Percentiles rank a stretch among this genome's conserved stretches.
Conservation (phyloP, 1,139 yeast species). For the Kodamaea ohmeri region DNA sequence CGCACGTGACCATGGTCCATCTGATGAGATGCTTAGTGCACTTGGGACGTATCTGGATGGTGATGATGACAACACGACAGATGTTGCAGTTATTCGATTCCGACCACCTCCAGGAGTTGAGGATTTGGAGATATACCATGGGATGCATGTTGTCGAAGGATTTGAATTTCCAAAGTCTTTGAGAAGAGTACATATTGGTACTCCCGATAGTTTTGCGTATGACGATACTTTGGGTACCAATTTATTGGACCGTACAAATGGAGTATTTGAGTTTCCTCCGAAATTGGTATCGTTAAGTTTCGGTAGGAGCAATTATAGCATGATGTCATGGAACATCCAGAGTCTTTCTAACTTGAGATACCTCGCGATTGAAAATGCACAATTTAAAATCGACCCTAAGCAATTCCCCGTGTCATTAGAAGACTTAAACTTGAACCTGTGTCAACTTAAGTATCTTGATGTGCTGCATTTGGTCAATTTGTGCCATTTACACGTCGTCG, state of each 20-base stretch:
- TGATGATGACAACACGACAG: neutral
- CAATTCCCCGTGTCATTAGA: constrained; percentile 1
- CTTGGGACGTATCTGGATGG: neutral
- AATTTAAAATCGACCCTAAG: neutral
- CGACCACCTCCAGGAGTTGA: neutral
- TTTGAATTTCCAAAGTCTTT: neutral
- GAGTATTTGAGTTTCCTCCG: neutral
- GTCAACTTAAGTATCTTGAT: neutral
- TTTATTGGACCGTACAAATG: neutral
- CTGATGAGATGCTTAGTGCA: neutral
- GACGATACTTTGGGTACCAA: neutral
- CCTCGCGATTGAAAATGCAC: neutral
- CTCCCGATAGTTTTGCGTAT: neutral
- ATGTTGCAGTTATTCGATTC: neutral
- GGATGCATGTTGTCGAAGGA: neutral
- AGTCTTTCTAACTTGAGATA: neutral
- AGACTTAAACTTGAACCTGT: neutral
- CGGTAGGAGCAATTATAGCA: neutral
- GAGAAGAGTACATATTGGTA: neutral
- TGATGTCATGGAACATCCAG: neutral
- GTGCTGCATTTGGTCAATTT: neutral
- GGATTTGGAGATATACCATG: neutral
- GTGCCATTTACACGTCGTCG: neutral
- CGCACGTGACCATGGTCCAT: neutral
- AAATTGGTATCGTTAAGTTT: neutral